A percentile compares a stretch with the other conserved stretches of the same genome.
These are phyloP conservation scores for Fagus sylvatica DNA, from an alignment of 306 rosid genomes.

Conservation along the genomic window DNA sequence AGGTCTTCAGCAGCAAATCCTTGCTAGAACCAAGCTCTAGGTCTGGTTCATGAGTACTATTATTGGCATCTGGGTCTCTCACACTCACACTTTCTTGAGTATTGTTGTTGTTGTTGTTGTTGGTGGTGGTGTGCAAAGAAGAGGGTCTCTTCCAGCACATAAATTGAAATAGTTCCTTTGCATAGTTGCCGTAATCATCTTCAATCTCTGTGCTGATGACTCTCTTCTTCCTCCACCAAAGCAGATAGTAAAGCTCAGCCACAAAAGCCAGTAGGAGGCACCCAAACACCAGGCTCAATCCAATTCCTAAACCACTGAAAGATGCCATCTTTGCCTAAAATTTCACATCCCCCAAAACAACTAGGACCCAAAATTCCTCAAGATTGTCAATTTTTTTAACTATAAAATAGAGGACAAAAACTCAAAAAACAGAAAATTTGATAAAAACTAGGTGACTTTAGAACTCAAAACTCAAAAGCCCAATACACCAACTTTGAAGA, in stretches of 20 bases:
- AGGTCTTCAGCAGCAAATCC: constrained; percentile 46
- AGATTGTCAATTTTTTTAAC: no score
- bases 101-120: no score
- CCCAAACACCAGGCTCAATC: constrained; percentile 68
- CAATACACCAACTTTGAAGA: neutral
- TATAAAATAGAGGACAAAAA: neutral
- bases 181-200: constrained; percentile 41
- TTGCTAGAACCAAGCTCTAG: constrained; percentile 49
- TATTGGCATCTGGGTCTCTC: constrained; percentile 30
- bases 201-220: constrained; percentile 49
- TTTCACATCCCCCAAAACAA: constrained; percentile 46
- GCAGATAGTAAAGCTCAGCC: constrained; percentile 75
- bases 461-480: neutral
- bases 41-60: constrained; percentile 35
- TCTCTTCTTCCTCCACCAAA: constrained; percentile 78
- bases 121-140: constrained; percentile 8
- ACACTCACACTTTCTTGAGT: constrained; percentile 12
- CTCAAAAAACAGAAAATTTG: neutral
- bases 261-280: constrained; percentile 55
- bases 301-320: constrained; percentile 60
- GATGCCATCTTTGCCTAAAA: constrained; percentile 33
- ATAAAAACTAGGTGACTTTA: neutral
- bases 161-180: constrained; percentile 48
- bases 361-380: neutral
- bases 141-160: constrained; percentile 48